A percentile compares a stretch with the other conserved stretches of the same genome.
Conservation (phyloP, 1,139 yeast genomes). For the Scheffersomyces titani region DNA sequence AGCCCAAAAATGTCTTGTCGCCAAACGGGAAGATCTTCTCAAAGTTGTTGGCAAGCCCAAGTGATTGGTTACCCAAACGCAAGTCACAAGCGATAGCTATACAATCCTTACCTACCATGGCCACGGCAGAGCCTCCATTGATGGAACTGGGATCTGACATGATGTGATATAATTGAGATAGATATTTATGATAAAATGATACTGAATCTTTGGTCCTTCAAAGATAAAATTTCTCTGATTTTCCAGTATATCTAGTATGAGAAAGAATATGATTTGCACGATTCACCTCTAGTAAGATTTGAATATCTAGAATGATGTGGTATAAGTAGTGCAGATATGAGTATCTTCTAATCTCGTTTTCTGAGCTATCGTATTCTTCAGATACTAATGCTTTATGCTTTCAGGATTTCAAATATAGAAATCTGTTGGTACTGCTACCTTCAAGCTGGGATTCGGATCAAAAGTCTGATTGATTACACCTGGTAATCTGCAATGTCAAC, state of each 20-base stretch:
- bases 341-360: not conserved
- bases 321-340: not conserved
- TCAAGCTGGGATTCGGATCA: not conserved
- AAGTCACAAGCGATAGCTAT: constrained; percentile 97
- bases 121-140: constrained; percentile 90
- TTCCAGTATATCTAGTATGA: not conserved
- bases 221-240: too few species aligned
- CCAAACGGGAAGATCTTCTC: constrained; percentile 89
- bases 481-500: not conserved
- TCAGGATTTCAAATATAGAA: not conserved
- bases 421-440: not conserved
- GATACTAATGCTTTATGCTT: not conserved
- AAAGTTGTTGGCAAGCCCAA: constrained; percentile 89
- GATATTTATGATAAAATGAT: not conserved
- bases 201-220: not conserved
- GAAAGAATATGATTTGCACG: not conserved
- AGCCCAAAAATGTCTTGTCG: constrained; percentile 77
- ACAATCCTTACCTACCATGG: constrained; percentile 98
- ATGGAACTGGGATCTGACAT: constrained; percentile 55
- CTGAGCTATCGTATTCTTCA: not conserved
- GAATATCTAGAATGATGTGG: not conserved
- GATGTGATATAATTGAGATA: constrained; percentile 1
- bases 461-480: not conserved
- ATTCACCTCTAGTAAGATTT: not conserved
- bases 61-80: constrained; percentile 90